phyloP scores from a whole-genome alignment of 192 early-diverging fungal genomes.

The Coemansia sp. region DNA sequence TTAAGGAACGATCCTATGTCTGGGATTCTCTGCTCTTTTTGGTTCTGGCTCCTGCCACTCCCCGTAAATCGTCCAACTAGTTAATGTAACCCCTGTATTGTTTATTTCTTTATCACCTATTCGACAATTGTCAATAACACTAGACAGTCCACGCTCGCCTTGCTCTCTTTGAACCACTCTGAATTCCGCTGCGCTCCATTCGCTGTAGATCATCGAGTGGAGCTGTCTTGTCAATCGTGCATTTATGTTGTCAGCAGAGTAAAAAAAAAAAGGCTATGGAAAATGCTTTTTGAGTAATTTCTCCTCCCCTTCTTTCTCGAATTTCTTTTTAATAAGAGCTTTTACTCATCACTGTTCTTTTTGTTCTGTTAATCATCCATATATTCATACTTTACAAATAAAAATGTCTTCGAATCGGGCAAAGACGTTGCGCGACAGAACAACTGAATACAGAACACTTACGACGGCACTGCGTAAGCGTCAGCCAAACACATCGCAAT shows the following conservation, averaged over 20 bases:
- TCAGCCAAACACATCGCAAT: slow-evolving; percentile 26
- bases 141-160: too few species aligned
- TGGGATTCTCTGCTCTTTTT: neutral
- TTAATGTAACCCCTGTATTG: neutral
- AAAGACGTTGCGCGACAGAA: slow-evolving; percentile 66
- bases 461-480: slow-evolving; percentile 67
- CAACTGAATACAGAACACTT: slow-evolving; percentile 81
- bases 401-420: slow-evolving; percentile 29
- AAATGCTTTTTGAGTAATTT: too few species aligned
- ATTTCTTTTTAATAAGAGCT: slow-evolving; percentile 2
- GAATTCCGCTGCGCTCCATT: too few species aligned
- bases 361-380: slow-evolving; percentile 4
- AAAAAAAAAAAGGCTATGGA: too few species aligned
- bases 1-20: neutral
- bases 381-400: neutral
- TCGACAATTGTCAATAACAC: neutral
- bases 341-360: neutral
- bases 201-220: too few species aligned
- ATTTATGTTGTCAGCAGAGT: too few species aligned
- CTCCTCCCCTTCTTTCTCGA: neutral
- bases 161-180: too few species aligned
- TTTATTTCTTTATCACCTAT: neutral
- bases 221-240: too few species aligned
- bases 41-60: too few species aligned
- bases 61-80: neutral